These are phyloP conservation scores for Yamadazyma triangularis DNA, from an alignment of 1,139 yeast species.

Conservation along the genomic window DNA sequence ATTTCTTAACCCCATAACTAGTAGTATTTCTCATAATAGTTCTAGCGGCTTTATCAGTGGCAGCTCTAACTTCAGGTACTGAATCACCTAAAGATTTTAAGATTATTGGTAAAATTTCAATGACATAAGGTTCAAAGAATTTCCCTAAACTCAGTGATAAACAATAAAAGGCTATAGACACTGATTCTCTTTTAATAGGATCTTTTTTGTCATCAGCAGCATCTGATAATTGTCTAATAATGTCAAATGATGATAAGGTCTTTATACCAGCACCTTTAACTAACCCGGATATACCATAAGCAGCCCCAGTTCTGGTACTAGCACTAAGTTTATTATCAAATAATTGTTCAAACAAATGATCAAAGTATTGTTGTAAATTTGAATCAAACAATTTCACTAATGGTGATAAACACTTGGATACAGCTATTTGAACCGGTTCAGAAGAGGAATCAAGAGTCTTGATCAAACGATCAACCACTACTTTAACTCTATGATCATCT, in stretches of 20 bases:
- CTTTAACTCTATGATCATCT: slow-evolving; percentile 58
- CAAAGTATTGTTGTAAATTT: slow-evolving; percentile 51
- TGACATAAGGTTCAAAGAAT: slow-evolving; percentile 88
- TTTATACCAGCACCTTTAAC: slow-evolving; percentile 87
- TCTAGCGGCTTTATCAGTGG: slow-evolving; percentile 84
- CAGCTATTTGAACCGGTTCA: slow-evolving; percentile 83
- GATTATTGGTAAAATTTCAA: slow-evolving; percentile 80
- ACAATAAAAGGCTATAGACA: slow-evolving; percentile 81
- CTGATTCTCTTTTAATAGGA: slow-evolving; percentile 77
- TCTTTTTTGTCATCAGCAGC: slow-evolving; percentile 88
- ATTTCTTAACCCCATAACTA: slow-evolving; percentile 83
- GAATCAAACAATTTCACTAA: slow-evolving; percentile 57
- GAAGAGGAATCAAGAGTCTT: slow-evolving; percentile 82
- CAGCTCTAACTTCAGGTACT: slow-evolving; percentile 78
- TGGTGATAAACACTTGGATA: slow-evolving; percentile 81
- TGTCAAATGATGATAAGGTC: slow-evolving; percentile 68
- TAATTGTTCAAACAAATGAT: slow-evolving; percentile 53
- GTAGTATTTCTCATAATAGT: slow-evolving; percentile 89
- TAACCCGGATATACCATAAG: slow-evolving; percentile 91
- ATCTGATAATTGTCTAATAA: slow-evolving; percentile 71
- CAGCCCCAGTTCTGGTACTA: slow-evolving; percentile 83
- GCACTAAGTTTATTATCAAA: slow-evolving; percentile 45
- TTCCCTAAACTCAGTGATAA: slow-evolving; percentile 71
- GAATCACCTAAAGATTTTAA: slow-evolving; percentile 82
- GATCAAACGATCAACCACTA: slow-evolving; percentile 66